Conservation (phyloP, 768 basidiomycete genomes). For the Suillus americanus region DNA sequence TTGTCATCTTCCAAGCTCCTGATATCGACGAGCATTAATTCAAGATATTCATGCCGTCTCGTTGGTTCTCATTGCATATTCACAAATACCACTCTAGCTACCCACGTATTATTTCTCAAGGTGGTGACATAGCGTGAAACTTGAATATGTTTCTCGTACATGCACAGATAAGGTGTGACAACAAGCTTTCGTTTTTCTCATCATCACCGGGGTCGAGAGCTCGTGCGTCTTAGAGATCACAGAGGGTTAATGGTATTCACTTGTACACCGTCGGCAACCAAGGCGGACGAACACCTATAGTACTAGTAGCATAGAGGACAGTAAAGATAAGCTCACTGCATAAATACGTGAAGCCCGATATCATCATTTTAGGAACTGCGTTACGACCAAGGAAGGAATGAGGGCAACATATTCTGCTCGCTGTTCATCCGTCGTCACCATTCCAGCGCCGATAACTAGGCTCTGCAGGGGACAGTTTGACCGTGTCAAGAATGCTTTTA, state of each 20-base stretch:
- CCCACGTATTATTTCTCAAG: too few relatives aligned
- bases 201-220: constrained; percentile 32
- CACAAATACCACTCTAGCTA: too few relatives aligned
- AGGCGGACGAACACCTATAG: constrained; percentile 64
- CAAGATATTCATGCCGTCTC: too few relatives aligned
- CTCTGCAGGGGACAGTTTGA: background rate
- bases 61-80: too few relatives aligned
- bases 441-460: background rate
- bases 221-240: constrained; percentile 75
- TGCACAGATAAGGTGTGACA: too few relatives aligned
- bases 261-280: constrained; percentile 94
- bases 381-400: background rate
- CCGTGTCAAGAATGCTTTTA: background rate
- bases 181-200: too few relatives aligned
- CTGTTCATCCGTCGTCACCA: background rate
- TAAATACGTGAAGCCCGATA: background rate
- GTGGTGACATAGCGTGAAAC: too few relatives aligned
- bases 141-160: too few relatives aligned
- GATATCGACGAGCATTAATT: too few relatives aligned
- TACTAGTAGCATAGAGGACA: background rate
- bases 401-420: background rate
- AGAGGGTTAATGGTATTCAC: constrained; percentile 89
- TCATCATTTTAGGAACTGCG: background rate
- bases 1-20: too few relatives aligned
- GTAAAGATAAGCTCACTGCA: background rate